These are phyloP conservation scores for Phanerochaete carnosa DNA, from an alignment of 768 basidiomycete genomes.

Conservation along the genomic window DNA sequence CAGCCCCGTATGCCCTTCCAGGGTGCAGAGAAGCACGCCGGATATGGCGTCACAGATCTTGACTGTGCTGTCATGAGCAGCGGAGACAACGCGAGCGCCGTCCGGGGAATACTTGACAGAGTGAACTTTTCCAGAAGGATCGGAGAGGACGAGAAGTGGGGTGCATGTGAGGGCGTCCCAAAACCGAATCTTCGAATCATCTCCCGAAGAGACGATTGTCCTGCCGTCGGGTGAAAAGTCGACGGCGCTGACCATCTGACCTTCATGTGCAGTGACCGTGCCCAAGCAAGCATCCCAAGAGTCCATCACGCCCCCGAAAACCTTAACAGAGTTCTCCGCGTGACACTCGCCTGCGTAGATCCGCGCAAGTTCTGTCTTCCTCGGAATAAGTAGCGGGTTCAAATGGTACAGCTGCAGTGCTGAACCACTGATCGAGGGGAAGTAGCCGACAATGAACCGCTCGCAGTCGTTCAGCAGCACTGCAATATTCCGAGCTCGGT, in stretches of 20 bases:
- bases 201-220: background rate
- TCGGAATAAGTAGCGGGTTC: no score
- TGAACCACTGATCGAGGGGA: no score
- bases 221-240: background rate
- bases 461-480: no score
- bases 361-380: no score
- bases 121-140: background rate
- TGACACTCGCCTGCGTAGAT: no score
- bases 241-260: background rate
- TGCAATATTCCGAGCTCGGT: no score
- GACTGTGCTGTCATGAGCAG: constrained; percentile 10
- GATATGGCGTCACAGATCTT: constrained; percentile 17
- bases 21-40: constrained; percentile 2
- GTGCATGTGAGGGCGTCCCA: constrained; percentile 13
- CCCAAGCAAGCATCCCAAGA: no score
- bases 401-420: no score
- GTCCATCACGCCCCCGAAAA: no score
- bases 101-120: constrained; percentile 19
- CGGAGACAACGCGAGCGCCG: constrained; percentile 13
- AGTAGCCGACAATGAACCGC: no score
- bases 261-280: no score
- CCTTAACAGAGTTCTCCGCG: no score
- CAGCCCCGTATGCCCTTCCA: constrained; percentile 10
- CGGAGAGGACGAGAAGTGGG: constrained; percentile 3
- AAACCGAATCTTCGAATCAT: constrained; percentile 8